phyloP scores from a whole-genome alignment of 768 basidiomycete genomes.

The Boletus speciosus region DNA sequence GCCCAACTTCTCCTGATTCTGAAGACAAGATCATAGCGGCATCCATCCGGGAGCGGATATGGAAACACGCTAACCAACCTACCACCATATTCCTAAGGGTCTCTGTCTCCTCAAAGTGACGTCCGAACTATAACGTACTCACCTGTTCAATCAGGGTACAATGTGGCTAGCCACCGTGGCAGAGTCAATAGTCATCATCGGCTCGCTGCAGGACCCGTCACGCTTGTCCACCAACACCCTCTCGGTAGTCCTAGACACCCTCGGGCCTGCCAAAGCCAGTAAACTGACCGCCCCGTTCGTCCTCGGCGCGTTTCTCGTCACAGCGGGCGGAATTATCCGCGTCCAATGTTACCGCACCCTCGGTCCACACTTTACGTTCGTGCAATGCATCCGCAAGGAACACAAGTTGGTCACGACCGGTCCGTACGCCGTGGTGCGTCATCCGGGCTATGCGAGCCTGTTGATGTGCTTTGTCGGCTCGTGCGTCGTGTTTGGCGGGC shows the following conservation, averaged over 20 bases:
- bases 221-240: background rate
- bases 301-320: slow-evolving; percentile 5
- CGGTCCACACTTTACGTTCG: slow-evolving; percentile 19
- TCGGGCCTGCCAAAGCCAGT: slow-evolving; percentile 11
- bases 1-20: background rate
- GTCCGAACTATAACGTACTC: background rate
- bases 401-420: slow-evolving; percentile 27
- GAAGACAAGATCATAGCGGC: slow-evolving; percentile 7
- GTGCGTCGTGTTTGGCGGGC: background rate
- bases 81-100: background rate
- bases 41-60: slow-evolving; percentile 3
- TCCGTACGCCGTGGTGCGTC: slow-evolving; percentile 27
- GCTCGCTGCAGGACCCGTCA: background rate
- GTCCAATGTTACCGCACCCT: slow-evolving; percentile 9
- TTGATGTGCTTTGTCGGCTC: background rate
- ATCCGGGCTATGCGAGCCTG: slow-evolving; percentile 25
- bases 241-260: background rate
- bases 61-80: background rate
- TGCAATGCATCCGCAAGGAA: slow-evolving; percentile 16
- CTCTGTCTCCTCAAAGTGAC: too few relatives aligned
- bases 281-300: slow-evolving; percentile 1
- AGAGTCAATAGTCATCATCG: slow-evolving; percentile 1
- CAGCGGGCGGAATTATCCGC: slow-evolving; percentile 4
- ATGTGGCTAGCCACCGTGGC: background rate
- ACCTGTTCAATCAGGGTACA: too few relatives aligned